phyloP scores from a whole-genome alignment of 768 basidiomycete species.

The Suillus alpinus region DNA sequence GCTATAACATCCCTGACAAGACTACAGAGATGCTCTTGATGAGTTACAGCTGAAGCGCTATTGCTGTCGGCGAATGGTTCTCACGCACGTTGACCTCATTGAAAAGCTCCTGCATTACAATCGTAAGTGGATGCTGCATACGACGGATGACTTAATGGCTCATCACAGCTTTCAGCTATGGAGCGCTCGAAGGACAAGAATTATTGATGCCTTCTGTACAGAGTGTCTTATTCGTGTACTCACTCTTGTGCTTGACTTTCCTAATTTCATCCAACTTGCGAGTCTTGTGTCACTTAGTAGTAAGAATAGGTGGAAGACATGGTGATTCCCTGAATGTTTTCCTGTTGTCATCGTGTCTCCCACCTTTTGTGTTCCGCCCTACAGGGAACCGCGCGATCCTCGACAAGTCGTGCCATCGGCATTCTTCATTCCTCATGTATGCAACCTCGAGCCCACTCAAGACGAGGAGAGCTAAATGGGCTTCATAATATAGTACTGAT shows the following conservation, averaged over 20 bases:
- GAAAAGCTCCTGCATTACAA: slow-evolving; percentile 97
- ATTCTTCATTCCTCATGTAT: background rate
- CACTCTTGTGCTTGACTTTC: background rate
- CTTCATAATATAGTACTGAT: too few species aligned
- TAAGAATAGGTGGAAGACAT: background rate
- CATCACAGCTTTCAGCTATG: slow-evolving; percentile 23
- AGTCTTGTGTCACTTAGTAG: background rate
- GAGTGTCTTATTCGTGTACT: slow-evolving; percentile 1
- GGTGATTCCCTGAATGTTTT: background rate
- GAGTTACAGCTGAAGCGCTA: slow-evolving; percentile 89
- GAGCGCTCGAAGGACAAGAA: slow-evolving; percentile 30
- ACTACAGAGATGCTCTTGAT: slow-evolving; percentile 79
- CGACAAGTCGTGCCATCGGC: background rate
- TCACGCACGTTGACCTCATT: slow-evolving; percentile 96
- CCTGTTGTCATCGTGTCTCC: background rate
- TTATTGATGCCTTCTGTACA: slow-evolving; percentile 9
- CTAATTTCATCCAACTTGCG: background rate
- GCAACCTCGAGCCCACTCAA: background rate
- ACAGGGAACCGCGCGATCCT: background rate
- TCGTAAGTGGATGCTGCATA: slow-evolving; percentile 52
- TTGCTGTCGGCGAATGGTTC: slow-evolving; percentile 95
- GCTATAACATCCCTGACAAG: slow-evolving; percentile 1
- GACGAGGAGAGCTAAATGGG: background rate
- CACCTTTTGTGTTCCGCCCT: background rate
- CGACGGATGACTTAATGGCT: background rate